A percentile compares a stretch with the other conserved stretches of the same genome.
Conservation (phyloP, 2,329 filamentous ascomycete species). For the Elsinoe arachidis region DNA sequence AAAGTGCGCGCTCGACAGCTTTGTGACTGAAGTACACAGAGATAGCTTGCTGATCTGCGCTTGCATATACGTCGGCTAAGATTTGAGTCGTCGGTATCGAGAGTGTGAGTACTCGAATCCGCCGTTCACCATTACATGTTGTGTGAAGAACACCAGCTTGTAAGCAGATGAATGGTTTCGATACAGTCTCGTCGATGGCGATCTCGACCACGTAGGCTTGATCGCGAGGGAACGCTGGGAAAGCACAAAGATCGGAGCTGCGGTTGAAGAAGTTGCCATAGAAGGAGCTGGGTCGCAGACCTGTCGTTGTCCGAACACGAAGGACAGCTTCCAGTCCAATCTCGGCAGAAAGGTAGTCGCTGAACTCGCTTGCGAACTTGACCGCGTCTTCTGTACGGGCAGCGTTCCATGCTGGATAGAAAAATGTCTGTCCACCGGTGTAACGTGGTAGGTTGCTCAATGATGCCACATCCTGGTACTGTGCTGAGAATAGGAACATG, state of each 20-base stretch:
- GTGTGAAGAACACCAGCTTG: conserved; percentile 94
- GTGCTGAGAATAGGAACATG: conserved; percentile 94
- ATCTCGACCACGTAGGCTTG: conserved; percentile 98
- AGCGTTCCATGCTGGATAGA: conserved; percentile 97
- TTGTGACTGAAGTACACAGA: conserved; percentile 95
- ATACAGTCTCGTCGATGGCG: conserved; percentile 89
- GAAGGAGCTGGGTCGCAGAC: conserved; percentile 92
- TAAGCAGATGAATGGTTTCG: conserved; percentile 84
- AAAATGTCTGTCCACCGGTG: conserved; percentile 95
- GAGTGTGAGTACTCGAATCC: conserved; percentile 89
- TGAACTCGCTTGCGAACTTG: conserved; percentile 95
- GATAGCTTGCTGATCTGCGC: conserved; percentile 87
- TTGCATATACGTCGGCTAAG: conserved; percentile 85
- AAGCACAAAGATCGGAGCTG: conserved; percentile 93
- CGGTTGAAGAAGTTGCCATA: conserved; percentile 99
- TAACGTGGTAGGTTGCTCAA: conserved; percentile 92
- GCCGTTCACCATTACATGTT: conserved; percentile 91
- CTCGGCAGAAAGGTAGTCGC: conserved; percentile 91
- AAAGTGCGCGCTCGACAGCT: conserved; percentile 82
- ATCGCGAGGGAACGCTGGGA: conserved; percentile 94
- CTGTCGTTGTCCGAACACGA: conserved; percentile 87
- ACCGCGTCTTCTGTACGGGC: conserved; percentile 89
- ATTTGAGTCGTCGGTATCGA: conserved; percentile 87
- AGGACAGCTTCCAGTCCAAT: conserved; percentile 94
- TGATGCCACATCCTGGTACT: conserved; percentile 95